Conservation (phyloP, 208 protist genomes). For the Sergeia podlipaevii region DNA sequence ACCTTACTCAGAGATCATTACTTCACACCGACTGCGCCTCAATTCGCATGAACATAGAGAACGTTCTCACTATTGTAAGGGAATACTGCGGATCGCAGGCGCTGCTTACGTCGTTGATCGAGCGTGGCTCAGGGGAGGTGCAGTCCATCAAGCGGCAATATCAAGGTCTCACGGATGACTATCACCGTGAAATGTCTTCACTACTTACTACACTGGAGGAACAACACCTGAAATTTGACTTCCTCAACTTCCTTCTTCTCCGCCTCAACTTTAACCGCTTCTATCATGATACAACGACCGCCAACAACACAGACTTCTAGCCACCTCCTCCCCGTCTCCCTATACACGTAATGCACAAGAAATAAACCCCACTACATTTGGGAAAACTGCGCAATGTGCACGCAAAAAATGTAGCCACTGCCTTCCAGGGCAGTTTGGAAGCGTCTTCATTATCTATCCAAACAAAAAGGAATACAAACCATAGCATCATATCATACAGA, state of each 20-base stretch:
- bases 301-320: slow-evolving; percentile 53
- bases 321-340: background rate
- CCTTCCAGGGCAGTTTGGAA: background rate
- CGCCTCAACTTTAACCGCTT: slow-evolving; percentile 71
- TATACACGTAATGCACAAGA: too few species aligned
- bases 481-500: background rate
- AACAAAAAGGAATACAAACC: background rate
- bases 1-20: slow-evolving; percentile 58
- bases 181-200: slow-evolving; percentile 52
- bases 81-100: slow-evolving; percentile 59
- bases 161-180: slow-evolving; percentile 47
- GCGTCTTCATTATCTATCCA: background rate
- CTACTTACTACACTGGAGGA: slow-evolving; percentile 61
- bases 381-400: too few species aligned
- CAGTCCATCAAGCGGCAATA: slow-evolving; percentile 54
- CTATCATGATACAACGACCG: slow-evolving; percentile 43
- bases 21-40: slow-evolving; percentile 56
- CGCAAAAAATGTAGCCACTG: too few species aligned
- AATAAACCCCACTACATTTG: too few species aligned
- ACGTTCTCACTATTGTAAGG: slow-evolving; percentile 47
- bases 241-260: slow-evolving; percentile 69
- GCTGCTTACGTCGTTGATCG: slow-evolving; percentile 49
- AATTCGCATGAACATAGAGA: slow-evolving; percentile 70
- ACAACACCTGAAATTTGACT: slow-evolving; percentile 67
- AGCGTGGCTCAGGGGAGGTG: slow-evolving; percentile 55